Conservation (phyloP, 148 eudicot species). For the Fagopyrum homotropicum region DNA sequence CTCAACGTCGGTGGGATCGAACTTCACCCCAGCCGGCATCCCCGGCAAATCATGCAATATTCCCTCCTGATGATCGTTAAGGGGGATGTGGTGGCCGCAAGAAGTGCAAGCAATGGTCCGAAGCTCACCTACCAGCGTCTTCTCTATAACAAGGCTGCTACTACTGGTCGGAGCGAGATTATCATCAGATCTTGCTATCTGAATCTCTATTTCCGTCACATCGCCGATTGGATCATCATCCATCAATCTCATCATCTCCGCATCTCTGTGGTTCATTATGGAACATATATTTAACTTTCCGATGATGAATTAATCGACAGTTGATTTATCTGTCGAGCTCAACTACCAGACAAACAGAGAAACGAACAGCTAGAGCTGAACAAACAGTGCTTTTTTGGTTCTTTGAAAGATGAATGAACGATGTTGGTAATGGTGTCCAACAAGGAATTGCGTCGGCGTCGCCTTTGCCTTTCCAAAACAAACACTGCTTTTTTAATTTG, state of each 20-base stretch:
- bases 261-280: neutral
- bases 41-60: constrained; percentile 67
- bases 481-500: neutral
- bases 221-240: neutral
- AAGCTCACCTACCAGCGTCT: neutral
- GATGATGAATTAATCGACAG: neutral
- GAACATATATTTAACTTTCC: neutral
- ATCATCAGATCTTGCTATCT: neutral
- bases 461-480: neutral
- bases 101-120: constrained; percentile 59
- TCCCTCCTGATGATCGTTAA: constrained; percentile 33
- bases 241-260: neutral
- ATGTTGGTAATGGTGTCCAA: neutral
- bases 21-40: constrained; percentile 91
- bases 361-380: too few species aligned
- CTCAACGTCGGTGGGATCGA: constrained; percentile 86
- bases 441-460: neutral
- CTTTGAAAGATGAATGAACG: neutral
- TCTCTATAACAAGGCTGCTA: neutral
- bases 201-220: constrained; percentile 2
- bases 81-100: constrained; percentile 56
- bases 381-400: too few species aligned
- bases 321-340: neutral
- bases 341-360: neutral
- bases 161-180: neutral